phyloP scores from a whole-genome alignment of 805 yeast species.

The Candida tallmaniae region DNA sequence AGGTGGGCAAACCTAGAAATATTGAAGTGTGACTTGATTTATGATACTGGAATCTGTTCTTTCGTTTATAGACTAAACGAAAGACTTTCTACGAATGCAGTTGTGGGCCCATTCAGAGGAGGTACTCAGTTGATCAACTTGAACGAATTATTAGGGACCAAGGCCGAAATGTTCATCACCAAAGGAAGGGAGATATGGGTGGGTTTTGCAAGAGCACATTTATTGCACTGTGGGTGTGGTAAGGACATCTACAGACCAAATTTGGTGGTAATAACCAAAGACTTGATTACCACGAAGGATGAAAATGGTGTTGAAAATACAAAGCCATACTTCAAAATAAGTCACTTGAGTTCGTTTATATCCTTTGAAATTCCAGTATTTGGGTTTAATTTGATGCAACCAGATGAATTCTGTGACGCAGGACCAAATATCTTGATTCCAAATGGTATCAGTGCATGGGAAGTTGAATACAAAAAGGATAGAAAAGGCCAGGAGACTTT shows the following conservation, averaged over 20 bases:
- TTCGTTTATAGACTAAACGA: constrained; percentile 9
- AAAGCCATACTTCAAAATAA: constrained; percentile 16
- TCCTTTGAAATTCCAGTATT: constrained; percentile 28
- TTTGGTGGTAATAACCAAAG: constrained; percentile 23
- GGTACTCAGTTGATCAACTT: constrained; percentile 32
- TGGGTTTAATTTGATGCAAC: constrained; percentile 20
- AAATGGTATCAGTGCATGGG: constrained; percentile 32
- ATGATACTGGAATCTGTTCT: constrained; percentile 13
- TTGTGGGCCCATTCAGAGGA: constrained; percentile 33
- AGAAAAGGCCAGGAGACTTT: no score
- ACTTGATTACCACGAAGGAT: background rate
- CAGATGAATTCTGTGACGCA: constrained; percentile 18
- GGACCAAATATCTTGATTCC: constrained; percentile 33
- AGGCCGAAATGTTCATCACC: constrained; percentile 11
- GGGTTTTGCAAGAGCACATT: constrained; percentile 39
- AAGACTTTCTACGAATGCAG: constrained; percentile 4
- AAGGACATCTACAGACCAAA: constrained; percentile 37
- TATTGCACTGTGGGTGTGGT: constrained; percentile 39
- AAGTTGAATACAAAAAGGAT: constrained; percentile 4
- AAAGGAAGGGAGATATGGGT: constrained; percentile 30
- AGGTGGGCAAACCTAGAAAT: constrained; percentile 24
- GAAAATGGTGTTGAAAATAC: constrained; percentile 5
- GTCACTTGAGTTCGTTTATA: constrained; percentile 28
- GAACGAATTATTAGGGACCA: constrained; percentile 12
- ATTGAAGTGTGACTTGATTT: constrained; percentile 14